Evolutionary conservation across 768 basidiomycete genomes (phyloP), one percentile per base, ranked within the genome.

Genomic region (Chalciporus pseudorubinellus): DNA sequence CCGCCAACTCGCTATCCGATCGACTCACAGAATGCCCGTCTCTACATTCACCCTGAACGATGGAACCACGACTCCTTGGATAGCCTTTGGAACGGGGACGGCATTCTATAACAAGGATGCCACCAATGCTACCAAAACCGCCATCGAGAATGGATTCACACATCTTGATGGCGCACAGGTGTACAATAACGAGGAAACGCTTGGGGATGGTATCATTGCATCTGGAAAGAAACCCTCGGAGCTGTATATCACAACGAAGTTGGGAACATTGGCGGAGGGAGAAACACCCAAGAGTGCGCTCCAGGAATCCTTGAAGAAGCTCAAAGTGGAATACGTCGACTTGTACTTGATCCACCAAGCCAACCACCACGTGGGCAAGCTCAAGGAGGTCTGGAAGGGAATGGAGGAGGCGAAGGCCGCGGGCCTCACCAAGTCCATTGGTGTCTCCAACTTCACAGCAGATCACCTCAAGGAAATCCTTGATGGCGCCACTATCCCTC

Each of bases 151-250:
- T 41, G 80, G 80, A 3, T 74, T 84, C 58, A 79, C 71, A 12
- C 84, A 86, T 60, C 72, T 87, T 16, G 84, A 86, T 59, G 78
- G 81, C n/a, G 83, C 83, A 3, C 83, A 84, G 60, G 46, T 68
- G 45, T 86, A 86, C 63, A 50, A 50, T 8, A 86, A 86, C 53
- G 84, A 85, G 60, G 72, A 73, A 1, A 70, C 71, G 1, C 69
- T 84, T 16, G 82, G 80, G 1, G 71, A 63, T 13, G 82, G 78
- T 10, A 74, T 85, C 56, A 70, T 68, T 45, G 72, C 70, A 3
- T 77, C 80, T 3, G 75, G 77, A 21, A 80, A 76, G 57, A 63
- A 77, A 9, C 79, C 82, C 18, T 75, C 75, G 1, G 75, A 78
- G 44, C 64, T 89, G 10, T 89, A 76, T 66, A 74, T 89, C 57